A percentile compares a stretch with the other conserved stretches of the same genome.
Evolutionary conservation across 306 rosid genomes (phyloP).

Genomic region (Alnus glutinosa): DNA sequence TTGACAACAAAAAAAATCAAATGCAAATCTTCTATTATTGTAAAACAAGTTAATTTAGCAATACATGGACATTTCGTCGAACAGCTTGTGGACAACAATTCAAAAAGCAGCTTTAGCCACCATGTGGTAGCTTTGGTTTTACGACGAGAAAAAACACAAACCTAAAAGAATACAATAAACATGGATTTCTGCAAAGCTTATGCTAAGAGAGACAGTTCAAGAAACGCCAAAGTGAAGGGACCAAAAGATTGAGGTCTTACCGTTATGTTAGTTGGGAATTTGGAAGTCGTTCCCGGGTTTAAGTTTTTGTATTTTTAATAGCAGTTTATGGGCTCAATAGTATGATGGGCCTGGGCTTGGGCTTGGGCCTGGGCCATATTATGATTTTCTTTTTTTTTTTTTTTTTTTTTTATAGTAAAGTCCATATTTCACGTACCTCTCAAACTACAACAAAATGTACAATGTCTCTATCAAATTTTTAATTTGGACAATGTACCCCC

Average conservation of each 20-base stretch:
- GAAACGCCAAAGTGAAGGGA: neutral
- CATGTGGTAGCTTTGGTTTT: too few species aligned
- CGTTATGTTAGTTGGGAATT: conserved; percentile 2
- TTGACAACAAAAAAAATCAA: neutral
- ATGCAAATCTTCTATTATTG: neutral
- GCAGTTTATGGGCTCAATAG: neutral
- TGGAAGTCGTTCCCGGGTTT: neutral
- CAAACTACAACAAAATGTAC: too few species aligned
- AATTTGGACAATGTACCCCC: too few species aligned
- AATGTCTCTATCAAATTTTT: too few species aligned
- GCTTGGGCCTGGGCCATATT: too few species aligned
- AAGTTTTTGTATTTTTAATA: neutral
- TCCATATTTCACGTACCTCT: too few species aligned
- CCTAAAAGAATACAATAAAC: neutral
- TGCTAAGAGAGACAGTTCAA: neutral
- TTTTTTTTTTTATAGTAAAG: too few species aligned
- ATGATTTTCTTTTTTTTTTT: too few species aligned
- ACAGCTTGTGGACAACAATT: conserved; percentile 19
- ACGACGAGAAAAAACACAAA: neutral
- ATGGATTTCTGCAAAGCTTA: neutral
- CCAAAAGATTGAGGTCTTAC: neutral
- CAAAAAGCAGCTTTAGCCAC: neutral
- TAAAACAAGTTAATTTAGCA: neutral
- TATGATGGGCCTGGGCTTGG: too few species aligned
- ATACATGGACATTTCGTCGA: conserved; percentile 32